Base-by-base conservation (phyloP, 2,329 filamentous ascomycete species). In the Cephalotrichum gorgonifer region DNA sequence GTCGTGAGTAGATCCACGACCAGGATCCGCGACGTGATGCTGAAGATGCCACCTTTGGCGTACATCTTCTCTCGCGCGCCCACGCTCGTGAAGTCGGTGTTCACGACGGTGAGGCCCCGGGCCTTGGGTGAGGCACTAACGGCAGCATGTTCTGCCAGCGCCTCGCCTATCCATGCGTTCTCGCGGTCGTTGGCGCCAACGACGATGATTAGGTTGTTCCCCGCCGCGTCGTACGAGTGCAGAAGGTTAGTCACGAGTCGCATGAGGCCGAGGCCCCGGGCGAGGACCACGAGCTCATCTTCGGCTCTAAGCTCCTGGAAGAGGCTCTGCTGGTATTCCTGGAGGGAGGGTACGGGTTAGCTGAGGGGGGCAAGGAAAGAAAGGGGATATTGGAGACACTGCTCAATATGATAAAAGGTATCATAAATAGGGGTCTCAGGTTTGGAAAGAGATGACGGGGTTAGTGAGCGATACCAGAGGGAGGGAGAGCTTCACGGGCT, bases 121-220 rank as follows among this genome's bases (percentile, higher is more conserved):
- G 89, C 88, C 58, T 85, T 84, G 15, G 86, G 79, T 17, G 87
- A 78, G 67, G 82, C 83, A 71, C 88, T 96, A 62, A 95, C 81
- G 54, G 88, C 89, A 62, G 90, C 90, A 70, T 97, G 90, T 68
- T 98, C 93, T 23, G 93, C 93, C 61, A 98, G 72, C 27, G 89
- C 88, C 70, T 97, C 93, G 56, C 93, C 93, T 52, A 98, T 89
- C 90, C 91, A 97, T 50, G 85, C 83, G 78, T 96, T 96, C 62
- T 98, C 93, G 52, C 87, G 81, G 30, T 96, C 89, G 52, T 93
- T 86, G 31, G 93, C 90, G 9, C 89, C 90, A 39, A 97, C 81
- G 20, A 98, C 70, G 42, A 98, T 73, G 44, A 98, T 83, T 49
- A 98, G 72, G 61, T 95, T 97, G 67, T 93, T 94, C 14, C 93